Evolutionary conservation across 495 filamentous ascomycete species (phyloP).

Genomic region (Cryomyces minteri): DNA sequence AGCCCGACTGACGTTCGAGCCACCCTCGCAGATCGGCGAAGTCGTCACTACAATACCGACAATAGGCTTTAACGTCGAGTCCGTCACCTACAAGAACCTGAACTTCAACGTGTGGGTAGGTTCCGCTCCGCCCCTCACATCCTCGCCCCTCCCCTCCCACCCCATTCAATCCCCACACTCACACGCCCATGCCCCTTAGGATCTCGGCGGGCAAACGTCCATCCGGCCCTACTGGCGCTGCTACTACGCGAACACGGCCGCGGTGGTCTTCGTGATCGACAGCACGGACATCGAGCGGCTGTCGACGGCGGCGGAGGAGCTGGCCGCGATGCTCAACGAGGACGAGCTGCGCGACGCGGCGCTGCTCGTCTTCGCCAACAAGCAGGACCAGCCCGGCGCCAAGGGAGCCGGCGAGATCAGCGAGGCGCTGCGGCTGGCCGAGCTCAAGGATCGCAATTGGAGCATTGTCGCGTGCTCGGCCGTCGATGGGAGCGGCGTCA

Average conservation of each 20-base stretch:
- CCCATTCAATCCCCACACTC: not conserved
- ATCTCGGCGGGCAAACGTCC: constrained; percentile 85
- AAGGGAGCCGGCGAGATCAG: constrained; percentile 95
- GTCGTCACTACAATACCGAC: constrained; percentile 98
- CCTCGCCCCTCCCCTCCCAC: not conserved
- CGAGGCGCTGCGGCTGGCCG: constrained; percentile 74
- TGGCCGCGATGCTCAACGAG: constrained; percentile 89
- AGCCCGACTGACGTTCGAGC: not conserved
- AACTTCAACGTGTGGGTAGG: constrained; percentile 96
- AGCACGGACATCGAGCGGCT: constrained; percentile 92
- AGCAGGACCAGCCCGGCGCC: constrained; percentile 94
- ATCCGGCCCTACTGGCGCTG: constrained; percentile 98
- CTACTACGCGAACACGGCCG: constrained; percentile 99
- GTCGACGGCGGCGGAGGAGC: constrained; percentile 77
- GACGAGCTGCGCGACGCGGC: constrained; percentile 88
- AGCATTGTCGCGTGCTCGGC: constrained; percentile 95
- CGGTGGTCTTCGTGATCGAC: constrained; percentile 96
- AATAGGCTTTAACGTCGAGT: constrained; percentile 98
- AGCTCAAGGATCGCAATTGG: constrained; percentile 93
- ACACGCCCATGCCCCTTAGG: constrained; percentile 27
- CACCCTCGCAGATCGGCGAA: constrained; percentile 68
- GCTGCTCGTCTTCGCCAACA: constrained; percentile 92
- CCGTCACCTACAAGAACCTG: constrained; percentile 88
- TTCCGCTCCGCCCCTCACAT: not conserved
- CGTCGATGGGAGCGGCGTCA: constrained; percentile 83